Evolutionary conservation across 306 rosid species (phyloP).

Genomic region (Cicer chorassanicum): DNA sequence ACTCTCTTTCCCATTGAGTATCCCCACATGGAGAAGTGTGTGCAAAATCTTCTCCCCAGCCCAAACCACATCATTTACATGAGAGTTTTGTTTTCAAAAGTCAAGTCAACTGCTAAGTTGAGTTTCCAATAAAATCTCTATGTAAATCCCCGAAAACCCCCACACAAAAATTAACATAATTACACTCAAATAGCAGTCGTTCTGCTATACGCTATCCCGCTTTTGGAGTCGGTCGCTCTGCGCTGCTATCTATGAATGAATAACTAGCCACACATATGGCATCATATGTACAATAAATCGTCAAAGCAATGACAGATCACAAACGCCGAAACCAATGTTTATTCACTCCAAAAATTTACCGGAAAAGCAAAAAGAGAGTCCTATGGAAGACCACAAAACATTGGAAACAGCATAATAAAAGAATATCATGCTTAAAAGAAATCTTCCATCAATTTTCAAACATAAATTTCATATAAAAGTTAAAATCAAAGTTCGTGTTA

Average conservation of each 20-base stretch:
- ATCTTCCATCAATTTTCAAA: constrained; percentile 20
- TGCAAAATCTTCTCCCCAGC: no score
- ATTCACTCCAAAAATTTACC: constrained; percentile 19
- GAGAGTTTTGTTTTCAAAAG: constrained; percentile 6
- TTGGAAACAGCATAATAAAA: constrained; percentile 39
- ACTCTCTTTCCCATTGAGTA: neutral
- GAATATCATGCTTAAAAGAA: constrained; percentile 30
- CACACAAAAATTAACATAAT: neutral
- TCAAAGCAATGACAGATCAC: constrained; percentile 34
- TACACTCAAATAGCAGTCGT: neutral
- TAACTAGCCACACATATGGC: neutral
- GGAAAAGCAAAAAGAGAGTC: neutral
- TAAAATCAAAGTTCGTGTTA: constrained; percentile 4
- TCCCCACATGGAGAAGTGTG: neutral
- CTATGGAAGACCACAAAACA: constrained; percentile 12
- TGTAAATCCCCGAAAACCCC: neutral
- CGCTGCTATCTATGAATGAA: no score
- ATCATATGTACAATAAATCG: constrained; percentile 1
- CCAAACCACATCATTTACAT: no score
- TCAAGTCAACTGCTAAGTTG: constrained; percentile 12
- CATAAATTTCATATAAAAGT: constrained; percentile 4
- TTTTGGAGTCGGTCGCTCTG: no score
- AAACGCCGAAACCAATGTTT: constrained; percentile 19
- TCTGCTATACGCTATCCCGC: no score
- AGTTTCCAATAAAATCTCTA: constrained; percentile 3